These are phyloP conservation scores for Rhexocercosporidium sp. DNA, from an alignment of 2,329 filamentous ascomycete genomes.

Conservation along the genomic window DNA sequence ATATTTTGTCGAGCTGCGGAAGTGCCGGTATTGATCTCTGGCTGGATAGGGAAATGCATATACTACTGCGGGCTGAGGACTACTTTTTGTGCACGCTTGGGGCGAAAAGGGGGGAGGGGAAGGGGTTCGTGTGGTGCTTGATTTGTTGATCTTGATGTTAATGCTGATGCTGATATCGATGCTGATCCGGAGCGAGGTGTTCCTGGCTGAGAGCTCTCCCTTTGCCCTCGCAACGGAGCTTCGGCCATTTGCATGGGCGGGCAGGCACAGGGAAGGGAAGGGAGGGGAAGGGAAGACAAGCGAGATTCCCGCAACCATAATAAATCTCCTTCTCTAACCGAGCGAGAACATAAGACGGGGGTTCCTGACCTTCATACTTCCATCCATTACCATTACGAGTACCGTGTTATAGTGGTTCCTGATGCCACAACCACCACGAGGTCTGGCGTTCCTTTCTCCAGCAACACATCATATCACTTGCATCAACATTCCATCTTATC, in stretches of 20 bases:
- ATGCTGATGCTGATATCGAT: not conserved
- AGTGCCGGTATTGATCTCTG: constrained; percentile 1
- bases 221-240: not conserved
- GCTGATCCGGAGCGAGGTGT: not conserved
- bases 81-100: not conserved
- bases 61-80: not conserved
- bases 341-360: constrained; percentile 3
- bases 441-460: not conserved
- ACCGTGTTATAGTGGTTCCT: too few relatives aligned
- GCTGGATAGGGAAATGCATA: not conserved
- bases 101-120: not conserved
- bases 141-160: not conserved
- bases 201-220: not conserved
- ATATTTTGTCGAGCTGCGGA: constrained; percentile 5
- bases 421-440: not conserved
- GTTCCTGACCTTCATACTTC: not conserved
- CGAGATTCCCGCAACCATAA: constrained; percentile 3
- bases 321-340: not conserved
- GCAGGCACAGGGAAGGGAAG: not conserved
- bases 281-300: not conserved
- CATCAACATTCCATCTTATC: not conserved
- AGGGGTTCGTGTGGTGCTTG: not conserved
- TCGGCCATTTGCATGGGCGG: not conserved
- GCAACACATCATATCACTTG: not conserved
- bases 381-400: too few relatives aligned